Percentiles rank a stretch among this genome's conserved stretches.
Evolutionary conservation across 1,284 basidiomycete genomes (phyloP).

Genomic region (Leucoagaricus sp.): DNA sequence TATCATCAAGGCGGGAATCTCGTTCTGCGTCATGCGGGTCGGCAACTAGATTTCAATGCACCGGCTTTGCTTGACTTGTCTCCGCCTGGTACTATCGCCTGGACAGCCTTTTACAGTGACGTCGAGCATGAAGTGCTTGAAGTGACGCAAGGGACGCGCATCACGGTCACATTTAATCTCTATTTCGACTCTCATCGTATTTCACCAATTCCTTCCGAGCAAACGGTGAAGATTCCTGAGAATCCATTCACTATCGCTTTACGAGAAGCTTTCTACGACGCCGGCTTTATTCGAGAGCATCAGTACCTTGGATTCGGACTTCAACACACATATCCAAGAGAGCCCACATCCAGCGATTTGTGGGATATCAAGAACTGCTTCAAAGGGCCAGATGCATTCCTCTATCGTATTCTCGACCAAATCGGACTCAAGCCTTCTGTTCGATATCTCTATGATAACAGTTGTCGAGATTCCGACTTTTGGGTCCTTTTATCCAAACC

Average conservation of each 20-base stretch:
- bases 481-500: not conserved
- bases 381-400: conserved; percentile 3
- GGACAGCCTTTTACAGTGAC: conserved; percentile 39
- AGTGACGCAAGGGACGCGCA: conserved; percentile 37
- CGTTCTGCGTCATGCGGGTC: conserved; percentile 28
- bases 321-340: not conserved
- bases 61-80: conserved; percentile 15
- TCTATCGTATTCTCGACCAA: not conserved
- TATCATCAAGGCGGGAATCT: conserved; percentile 39
- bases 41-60: conserved; percentile 30
- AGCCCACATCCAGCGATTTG: not conserved
- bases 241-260: not conserved
- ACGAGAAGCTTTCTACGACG: not conserved
- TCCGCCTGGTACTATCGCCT: conserved; percentile 22
- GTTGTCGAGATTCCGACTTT: not conserved
- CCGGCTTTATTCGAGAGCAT: not conserved
- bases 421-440: not conserved
- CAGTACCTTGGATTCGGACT: conserved; percentile 4
- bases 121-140: conserved; percentile 42
- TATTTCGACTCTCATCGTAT: conserved; percentile 20
- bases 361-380: not conserved
- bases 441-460: not conserved
- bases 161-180: conserved; percentile 45
- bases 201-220: not conserved
- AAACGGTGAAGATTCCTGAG: not conserved